Evolutionary conservation across 129 eudicot species (phyloP), one percentile per base, ranked within the genome.

Genomic region (Artemisia tridentata): DNA sequence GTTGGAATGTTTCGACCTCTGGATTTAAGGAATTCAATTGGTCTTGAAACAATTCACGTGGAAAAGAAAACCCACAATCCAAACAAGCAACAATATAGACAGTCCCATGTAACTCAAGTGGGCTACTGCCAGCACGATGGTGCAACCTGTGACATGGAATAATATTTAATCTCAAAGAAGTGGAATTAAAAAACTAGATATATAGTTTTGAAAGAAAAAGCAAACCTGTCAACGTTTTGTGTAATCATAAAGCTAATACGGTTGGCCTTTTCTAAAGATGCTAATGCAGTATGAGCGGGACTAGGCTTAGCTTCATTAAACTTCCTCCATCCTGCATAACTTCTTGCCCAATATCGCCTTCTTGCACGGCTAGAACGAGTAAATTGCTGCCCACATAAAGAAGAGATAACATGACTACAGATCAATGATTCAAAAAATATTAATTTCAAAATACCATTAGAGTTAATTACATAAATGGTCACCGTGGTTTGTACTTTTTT

Each of bases 301-400:
- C 98, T 79, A 60, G 98, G 98, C 68, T 83, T 82, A 61, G 98
- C 88, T 54, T 85, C 78, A 64, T 83, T 89, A 43, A 92, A 92
- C 46, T 87, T 83, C 63, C 98, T 85, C 98, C 98, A 92, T 68
- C 98, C 98, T 72, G 98, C 98, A 70, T 85, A 92, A 75, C 98
- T 92, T 80, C 98, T 85, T 53, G 98, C 95, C 98, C 98, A 92
- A 68, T 92, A 92, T 20, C 98, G 86, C 79, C 93, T 84, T 15
- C 91, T 82, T 66, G 96, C 96, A n/a, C 90, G 84, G 67, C 72
- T 76, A 9, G 98, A 92, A 48, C 98, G 95, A 23, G 79, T 48
- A 83, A 92, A 92, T 73, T 92, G 86, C 98, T 92, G 75, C n/a
- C 29, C 17, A 73, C 41, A 62, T 76, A 68, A 75, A 74, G 65